Evolutionary conservation across 257 asterid species (phyloP).

Genomic region (Solanum verrucosum): DNA sequence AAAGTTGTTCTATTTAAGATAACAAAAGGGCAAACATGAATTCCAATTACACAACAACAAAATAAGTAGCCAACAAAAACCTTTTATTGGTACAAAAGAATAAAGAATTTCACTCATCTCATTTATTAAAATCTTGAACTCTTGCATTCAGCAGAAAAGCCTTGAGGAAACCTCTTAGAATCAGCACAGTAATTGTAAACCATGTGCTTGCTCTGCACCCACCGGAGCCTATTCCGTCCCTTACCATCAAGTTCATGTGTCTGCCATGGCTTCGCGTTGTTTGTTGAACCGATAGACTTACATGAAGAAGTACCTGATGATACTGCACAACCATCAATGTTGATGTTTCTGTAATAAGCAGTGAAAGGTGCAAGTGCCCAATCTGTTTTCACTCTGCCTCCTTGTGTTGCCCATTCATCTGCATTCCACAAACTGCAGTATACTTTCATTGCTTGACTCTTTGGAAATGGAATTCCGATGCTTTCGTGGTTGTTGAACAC

Average conservation of each 20-base stretch:
- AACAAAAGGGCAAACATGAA: neutral
- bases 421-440: conserved; percentile 5
- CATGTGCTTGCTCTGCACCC: conserved; percentile 11
- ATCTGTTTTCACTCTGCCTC: conserved; percentile 3
- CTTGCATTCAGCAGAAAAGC: conserved; percentile 6
- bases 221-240: conserved; percentile 10
- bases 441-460: neutral
- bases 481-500: neutral
- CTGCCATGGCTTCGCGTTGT: neutral
- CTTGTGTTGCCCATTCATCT: conserved; percentile 1
- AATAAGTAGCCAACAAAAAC: neutral
- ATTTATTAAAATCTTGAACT: neutral
- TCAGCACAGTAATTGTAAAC: conserved; percentile 16
- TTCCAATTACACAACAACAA: neutral
- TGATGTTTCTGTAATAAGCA: conserved; percentile 4
- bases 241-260: conserved; percentile 13
- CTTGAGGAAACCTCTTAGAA: conserved; percentile 11
- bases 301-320: neutral
- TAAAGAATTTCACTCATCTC: neutral
- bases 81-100: neutral
- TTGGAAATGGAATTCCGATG: conserved; percentile 2
- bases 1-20: neutral
- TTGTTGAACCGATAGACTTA: neutral
- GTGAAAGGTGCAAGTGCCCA: neutral
- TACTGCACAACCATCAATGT: neutral